Evolutionary conservation across 1,284 basidiomycete genomes (phyloP), one percentile per base, ranked within the genome.

Genomic region (Cryptococcus depauperatus): DNA sequence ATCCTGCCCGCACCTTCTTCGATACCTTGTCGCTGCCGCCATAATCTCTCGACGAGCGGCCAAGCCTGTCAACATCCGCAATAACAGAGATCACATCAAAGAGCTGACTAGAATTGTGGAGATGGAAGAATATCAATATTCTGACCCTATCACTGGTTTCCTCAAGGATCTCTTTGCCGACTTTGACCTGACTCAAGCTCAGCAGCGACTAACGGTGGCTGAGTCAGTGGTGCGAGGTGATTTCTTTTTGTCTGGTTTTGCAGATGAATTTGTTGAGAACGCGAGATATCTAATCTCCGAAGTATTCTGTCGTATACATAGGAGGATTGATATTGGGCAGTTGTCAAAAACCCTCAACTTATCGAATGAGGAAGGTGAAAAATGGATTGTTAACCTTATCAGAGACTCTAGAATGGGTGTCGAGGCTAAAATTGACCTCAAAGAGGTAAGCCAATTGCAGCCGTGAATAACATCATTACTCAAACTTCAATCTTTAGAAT

Each of bases 341-440:
- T 79, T 98, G 26, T 93, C 91, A 14, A 83, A 87, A 63, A 82
- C 92, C 11, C 77, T 98, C 29, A 96, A 96, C 71, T 78, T 97
- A 45, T 84, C 85, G 21, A 80, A 77, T 44, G 90, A 91, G 58
- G 93, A 97, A 62, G 95, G 93, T 47, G 93, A 97, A 69, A 95
- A 95, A 70, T 98, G 93, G 93, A 93, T 98, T 56, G 93, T 96
- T 60, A 96, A 95, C 75, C 82, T 97, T 48, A 93, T 97, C 61
- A 81, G 91, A 41, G 95, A 97, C 71, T 95, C 92, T 22, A 81
- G 89, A 46, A 89, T 95, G 80, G 90, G 86, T 19, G 83, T 86
- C 3, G 87, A 98, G 62, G 90, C 90, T 46, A 96, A 95, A 76
- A 96, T 97, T 57, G 92, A 97, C 71, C 78, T 96, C 40, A 89